phyloP scores from a whole-genome alignment of 1,284 basidiomycete genomes.

The Phellinidium pouzarii region DNA sequence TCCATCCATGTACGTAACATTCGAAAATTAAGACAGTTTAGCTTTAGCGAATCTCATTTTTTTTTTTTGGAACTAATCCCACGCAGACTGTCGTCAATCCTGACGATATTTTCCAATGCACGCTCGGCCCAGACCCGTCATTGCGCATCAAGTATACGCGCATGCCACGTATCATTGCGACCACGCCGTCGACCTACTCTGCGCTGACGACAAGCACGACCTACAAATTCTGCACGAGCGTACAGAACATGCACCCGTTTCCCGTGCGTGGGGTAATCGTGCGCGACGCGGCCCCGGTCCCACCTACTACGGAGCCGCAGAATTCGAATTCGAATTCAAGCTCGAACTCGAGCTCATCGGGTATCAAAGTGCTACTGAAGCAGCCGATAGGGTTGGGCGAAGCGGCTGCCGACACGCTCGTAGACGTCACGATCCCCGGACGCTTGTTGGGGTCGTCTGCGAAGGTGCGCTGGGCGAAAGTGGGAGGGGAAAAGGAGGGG shows the following conservation, averaged over 20 bases:
- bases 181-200: conserved; percentile 34
- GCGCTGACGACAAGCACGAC: conserved; percentile 38
- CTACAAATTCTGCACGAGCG: conserved; percentile 36
- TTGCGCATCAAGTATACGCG: conserved; percentile 43
- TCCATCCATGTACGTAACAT: conserved; percentile 33
- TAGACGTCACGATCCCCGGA: conserved; percentile 23
- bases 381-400: conserved; percentile 42
- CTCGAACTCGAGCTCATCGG: conserved; percentile 23
- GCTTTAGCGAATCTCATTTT: neutral
- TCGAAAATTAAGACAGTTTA: neutral
- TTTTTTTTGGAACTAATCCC: neutral
- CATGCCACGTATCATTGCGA: conserved; percentile 30
- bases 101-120: conserved; percentile 45
- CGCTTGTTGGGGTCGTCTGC: neutral
- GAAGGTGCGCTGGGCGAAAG: conserved; percentile 26
- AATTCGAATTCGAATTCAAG: neutral
- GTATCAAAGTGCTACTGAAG: conserved; percentile 39
- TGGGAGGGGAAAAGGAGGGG: conserved; percentile 38
- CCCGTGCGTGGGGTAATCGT: conserved; percentile 38
- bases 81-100: conserved; percentile 38
- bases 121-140: conserved; percentile 46
- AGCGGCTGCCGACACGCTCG: conserved; percentile 35
- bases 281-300: conserved; percentile 42
- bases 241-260: conserved; percentile 45
- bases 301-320: conserved; percentile 20